Conservation (phyloP, 192 early-diverging fungal species). For the Coemansia reversa region DNA sequence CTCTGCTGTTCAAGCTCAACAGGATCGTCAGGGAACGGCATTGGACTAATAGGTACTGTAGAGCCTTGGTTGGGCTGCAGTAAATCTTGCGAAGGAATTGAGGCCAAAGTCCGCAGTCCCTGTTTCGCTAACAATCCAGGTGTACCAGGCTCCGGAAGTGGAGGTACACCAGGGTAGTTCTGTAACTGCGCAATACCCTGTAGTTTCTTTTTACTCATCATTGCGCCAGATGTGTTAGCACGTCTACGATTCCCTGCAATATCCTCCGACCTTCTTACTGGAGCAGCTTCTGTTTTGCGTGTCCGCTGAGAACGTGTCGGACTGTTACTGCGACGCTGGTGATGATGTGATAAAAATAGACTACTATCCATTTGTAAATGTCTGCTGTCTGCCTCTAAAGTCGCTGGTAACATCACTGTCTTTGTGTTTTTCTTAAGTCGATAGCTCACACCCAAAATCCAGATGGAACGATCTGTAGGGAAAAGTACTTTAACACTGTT, state of each 20-base stretch:
- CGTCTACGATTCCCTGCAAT: conserved; percentile 36
- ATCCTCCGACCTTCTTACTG: conserved; percentile 50
- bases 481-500: conserved; percentile 53
- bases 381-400: conserved; percentile 45
- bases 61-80: conserved; percentile 15
- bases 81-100: conserved; percentile 53
- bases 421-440: conserved; percentile 46
- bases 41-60: conserved; percentile 38
- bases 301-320: conserved; percentile 26
- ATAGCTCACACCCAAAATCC: conserved; percentile 53
- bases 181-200: conserved; percentile 50
- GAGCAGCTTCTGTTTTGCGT: conserved; percentile 28
- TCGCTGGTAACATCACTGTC: conserved; percentile 43
- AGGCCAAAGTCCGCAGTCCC: conserved; percentile 32
- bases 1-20: conserved; percentile 4
- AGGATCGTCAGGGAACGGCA: conserved; percentile 51
- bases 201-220: conserved; percentile 55
- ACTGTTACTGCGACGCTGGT: conserved; percentile 52
- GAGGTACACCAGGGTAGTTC: conserved; percentile 33
- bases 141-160: conserved; percentile 27
- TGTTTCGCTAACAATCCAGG: conserved; percentile 27
- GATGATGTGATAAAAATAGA: conserved; percentile 48
- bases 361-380: conserved; percentile 50
- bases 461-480: conserved; percentile 48
- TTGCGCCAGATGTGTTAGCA: conserved; percentile 52